Base-by-base conservation (phyloP, 2,329 filamentous ascomycete species). In the Trichoderma sp. region DNA sequence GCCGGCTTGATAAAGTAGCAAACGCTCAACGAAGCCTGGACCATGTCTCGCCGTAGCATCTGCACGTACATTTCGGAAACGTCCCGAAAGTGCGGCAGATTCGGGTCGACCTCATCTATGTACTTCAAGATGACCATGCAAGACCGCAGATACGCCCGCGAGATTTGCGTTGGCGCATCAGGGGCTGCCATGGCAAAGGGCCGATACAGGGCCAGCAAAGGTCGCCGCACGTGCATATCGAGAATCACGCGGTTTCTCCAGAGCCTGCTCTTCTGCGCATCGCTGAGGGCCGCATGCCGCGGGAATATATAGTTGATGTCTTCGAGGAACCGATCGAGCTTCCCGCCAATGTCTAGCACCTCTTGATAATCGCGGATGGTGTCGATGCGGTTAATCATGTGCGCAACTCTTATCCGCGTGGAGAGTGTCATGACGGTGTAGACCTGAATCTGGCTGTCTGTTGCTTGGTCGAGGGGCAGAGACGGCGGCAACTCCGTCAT, bases 51-150 rank as follows among this genome's bases (percentile, higher is more conserved):
- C 71, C 84, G 85, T 39, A 87, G 73, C 12, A 86, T 78, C 58
- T 85, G 79, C 68, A 85, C 80, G 65, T 86, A 84, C 79, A 86
- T 84, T 67, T 84, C 82, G 70, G 80, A 80, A 27, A 85, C 78
- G 50, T 83, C 81, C 48, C 79, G 76, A 61, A 83, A 86, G 56
- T 82, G 80, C 2, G 81, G 77, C 5, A 80, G 77, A 27, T 77
- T 73, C 0, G 83, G 81, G 68, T 87, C 84, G 6, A 87, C 74
- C 69, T 87, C 84, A 69, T 87, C 84, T 53, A 86, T 76, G 67
- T 86, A 86, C 15, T 81, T 83, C 57, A 87, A 76, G n/a, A 87
- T 80, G 17, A 84, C 80, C 80, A 86, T 85, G 3, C 83, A 86
- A 0, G 84, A 86, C 59, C 83, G 80, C 39, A 87, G 74, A 69